Evolutionary conservation across 1,284 basidiomycete species (phyloP).

Genomic region (Austroboletus olivaceoglutinosus): DNA sequence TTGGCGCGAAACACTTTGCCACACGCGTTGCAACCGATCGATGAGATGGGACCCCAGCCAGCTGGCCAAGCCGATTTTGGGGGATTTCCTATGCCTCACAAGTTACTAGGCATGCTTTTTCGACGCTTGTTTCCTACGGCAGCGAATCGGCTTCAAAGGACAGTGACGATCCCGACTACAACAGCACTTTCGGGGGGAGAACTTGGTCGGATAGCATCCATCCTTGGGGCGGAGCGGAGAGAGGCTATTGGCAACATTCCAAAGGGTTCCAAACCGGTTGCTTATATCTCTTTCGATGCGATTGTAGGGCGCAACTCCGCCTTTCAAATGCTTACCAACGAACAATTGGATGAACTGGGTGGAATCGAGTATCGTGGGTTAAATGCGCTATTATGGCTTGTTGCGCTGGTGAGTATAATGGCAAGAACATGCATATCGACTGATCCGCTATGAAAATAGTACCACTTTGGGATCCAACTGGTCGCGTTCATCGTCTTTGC

Average conservation of each 20-base stretch:
- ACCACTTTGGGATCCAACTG: conserved; percentile 70
- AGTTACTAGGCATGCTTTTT: conserved; percentile 51
- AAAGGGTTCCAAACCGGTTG: conserved; percentile 54
- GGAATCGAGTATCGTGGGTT: conserved; percentile 94
- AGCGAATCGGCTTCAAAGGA: conserved; percentile 52
- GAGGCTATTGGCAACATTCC: conserved; percentile 24
- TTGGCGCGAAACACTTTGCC: conserved; percentile 14
- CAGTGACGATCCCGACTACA: conserved; percentile 72
- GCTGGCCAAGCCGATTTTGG: conserved; percentile 62
- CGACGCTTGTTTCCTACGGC: conserved; percentile 57
- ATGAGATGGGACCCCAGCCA: conserved; percentile 17
- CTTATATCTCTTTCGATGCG: conserved; percentile 87
- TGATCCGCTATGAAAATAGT: conserved; percentile 42
- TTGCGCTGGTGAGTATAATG: conserved; percentile 48
- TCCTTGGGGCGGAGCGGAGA: conserved; percentile 7
- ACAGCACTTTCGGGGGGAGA: conserved; percentile 53
- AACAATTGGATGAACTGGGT: conserved; percentile 89
- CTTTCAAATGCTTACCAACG: conserved; percentile 78
- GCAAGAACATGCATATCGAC: background rate
- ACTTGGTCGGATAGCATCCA: conserved; percentile 24
- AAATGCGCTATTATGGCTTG: conserved; percentile 75
- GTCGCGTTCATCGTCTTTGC: conserved; percentile 71
- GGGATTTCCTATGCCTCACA: conserved; percentile 84
- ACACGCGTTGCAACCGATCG: conserved; percentile 13
- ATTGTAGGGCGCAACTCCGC: conserved; percentile 84